Conservation (phyloP, 805 yeast species). For the Scheffersomyces amazonensis region DNA sequence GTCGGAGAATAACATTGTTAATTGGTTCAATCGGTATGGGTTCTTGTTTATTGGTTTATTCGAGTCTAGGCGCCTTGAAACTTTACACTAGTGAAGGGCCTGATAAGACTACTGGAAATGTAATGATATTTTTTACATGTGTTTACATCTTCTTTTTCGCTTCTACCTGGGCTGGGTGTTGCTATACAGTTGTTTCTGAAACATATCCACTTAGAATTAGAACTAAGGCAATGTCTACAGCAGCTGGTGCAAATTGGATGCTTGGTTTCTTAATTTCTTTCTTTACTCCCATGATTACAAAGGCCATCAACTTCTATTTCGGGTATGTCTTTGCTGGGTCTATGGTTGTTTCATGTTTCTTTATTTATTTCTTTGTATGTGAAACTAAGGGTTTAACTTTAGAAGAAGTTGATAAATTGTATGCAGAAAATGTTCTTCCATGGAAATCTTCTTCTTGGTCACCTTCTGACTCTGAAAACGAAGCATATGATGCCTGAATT, state of each 20-base stretch:
- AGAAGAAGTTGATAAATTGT: constrained; percentile 76
- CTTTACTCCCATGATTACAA: constrained; percentile 62
- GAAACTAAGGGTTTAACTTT: constrained; percentile 79
- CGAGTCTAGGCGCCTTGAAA: constrained; percentile 56
- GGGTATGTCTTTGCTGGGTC: constrained; percentile 69
- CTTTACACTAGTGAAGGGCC: constrained; percentile 40
- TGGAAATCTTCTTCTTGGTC: constrained; percentile 47
- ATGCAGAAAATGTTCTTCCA: constrained; percentile 36
- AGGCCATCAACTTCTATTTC: constrained; percentile 56
- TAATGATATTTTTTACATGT: constrained; percentile 63
- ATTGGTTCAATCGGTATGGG: constrained; percentile 48
- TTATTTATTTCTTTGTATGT: constrained; percentile 67
- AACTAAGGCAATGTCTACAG: constrained; percentile 58
- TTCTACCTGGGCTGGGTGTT: constrained; percentile 71
- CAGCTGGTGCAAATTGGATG: constrained; percentile 63
- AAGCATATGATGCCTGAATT: no score
- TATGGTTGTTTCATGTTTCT: constrained; percentile 57
- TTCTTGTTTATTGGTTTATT: constrained; percentile 55
- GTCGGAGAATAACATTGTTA: constrained; percentile 47
- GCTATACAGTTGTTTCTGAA: constrained; percentile 63
- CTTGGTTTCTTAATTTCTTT: constrained; percentile 60
- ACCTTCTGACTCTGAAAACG: constrained; percentile 46
- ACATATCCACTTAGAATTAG: constrained; percentile 64
- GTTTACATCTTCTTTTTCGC: constrained; percentile 65
- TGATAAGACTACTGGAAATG: constrained; percentile 43